phyloP scores from a whole-genome alignment of 2,329 filamentous ascomycete species.

The Fusarium chaquense region DNA sequence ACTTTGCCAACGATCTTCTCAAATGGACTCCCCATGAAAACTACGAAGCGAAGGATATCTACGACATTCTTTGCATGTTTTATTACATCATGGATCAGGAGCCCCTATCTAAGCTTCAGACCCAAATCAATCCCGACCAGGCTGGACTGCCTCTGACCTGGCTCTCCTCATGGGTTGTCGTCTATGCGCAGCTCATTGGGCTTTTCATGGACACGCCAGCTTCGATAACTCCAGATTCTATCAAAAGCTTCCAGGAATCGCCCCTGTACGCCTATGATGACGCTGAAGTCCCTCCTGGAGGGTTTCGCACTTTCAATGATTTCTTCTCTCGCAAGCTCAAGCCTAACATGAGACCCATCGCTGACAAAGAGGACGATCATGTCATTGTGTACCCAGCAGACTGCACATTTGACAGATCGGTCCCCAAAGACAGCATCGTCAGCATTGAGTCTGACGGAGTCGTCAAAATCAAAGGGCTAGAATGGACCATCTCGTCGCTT shows the following conservation, averaged over 20 bases:
- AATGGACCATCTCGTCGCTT: slow-evolving; percentile 12
- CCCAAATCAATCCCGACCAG: neutral
- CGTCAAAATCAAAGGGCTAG: slow-evolving; percentile 2
- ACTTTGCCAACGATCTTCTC: slow-evolving; percentile 19
- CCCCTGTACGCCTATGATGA: slow-evolving; percentile 13
- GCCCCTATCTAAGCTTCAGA: slow-evolving; percentile 3
- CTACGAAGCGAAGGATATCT: slow-evolving; percentile 9
- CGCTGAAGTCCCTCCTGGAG: slow-evolving; percentile 7
- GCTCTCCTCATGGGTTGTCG: slow-evolving; percentile 18
- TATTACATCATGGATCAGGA: slow-evolving; percentile 17
- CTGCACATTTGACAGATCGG: slow-evolving; percentile 12
- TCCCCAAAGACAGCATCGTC: slow-evolving; percentile 12
- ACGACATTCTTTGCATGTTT: slow-evolving; percentile 12
- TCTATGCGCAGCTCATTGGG: slow-evolving; percentile 16
- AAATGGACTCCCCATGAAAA: slow-evolving; percentile 13
- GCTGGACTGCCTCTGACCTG: slow-evolving; percentile 4
- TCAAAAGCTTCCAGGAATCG: slow-evolving; percentile 11
- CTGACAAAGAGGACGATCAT: neutral
- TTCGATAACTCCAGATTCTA: neutral
- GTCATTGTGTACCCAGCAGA: slow-evolving; percentile 18
- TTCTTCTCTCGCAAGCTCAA: slow-evolving; percentile 20
- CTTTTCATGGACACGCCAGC: slow-evolving; percentile 17
- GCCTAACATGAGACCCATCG: slow-evolving; percentile 2
- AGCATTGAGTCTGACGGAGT: slow-evolving; percentile 14
- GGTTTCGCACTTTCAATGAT: slow-evolving; percentile 18